These are phyloP conservation scores for Talaromyces sp. DNA, from an alignment of 2,329 filamentous ascomycete genomes.

Conservation along the genomic window DNA sequence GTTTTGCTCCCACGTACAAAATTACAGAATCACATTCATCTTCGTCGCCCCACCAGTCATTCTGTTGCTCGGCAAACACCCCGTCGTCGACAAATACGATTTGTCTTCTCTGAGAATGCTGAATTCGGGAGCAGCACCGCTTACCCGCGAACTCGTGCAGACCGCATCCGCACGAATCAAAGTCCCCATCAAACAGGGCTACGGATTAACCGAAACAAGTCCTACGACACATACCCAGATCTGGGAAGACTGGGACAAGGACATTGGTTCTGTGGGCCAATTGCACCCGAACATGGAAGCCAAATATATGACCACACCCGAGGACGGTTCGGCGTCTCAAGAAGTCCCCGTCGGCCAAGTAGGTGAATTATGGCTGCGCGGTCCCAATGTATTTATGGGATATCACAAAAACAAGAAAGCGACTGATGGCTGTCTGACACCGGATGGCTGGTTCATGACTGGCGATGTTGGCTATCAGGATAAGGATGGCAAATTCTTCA, in stretches of 20 bases:
- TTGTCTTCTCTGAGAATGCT: conserved; percentile 74
- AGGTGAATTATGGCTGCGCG: conserved; percentile 66
- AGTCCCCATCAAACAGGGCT: conserved; percentile 85
- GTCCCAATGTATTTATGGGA: conserved; percentile 61
- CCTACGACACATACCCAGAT: conserved; percentile 72
- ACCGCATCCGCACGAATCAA: conserved; percentile 69
- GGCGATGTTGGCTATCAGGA: conserved; percentile 82
- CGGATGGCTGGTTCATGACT: conserved; percentile 83
- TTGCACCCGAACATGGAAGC: conserved; percentile 75
- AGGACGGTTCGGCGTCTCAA: conserved; percentile 43
- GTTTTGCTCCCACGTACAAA: conserved; percentile 73
- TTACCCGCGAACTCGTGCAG: conserved; percentile 75
- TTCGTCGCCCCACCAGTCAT: conserved; percentile 85
- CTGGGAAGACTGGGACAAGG: conserved; percentile 71
- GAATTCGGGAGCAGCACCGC: conserved; percentile 81
- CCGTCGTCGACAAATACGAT: conserved; percentile 74
- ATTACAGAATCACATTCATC: conserved; percentile 68
- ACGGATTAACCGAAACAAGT: conserved; percentile 82
- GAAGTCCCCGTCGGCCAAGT: conserved; percentile 61
- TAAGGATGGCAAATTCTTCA: conserved; percentile 74
- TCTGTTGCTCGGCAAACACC: conserved; percentile 74
- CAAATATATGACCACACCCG: conserved; percentile 66
- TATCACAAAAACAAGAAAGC: conserved; percentile 59
- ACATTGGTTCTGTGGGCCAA: conserved; percentile 73
- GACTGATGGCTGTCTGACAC: conserved; percentile 54